Percentiles rank a stretch among this genome's conserved stretches.
Evolutionary conservation across 495 filamentous ascomycete genomes (phyloP).

Genomic region (Jackrogersella multiformis): DNA sequence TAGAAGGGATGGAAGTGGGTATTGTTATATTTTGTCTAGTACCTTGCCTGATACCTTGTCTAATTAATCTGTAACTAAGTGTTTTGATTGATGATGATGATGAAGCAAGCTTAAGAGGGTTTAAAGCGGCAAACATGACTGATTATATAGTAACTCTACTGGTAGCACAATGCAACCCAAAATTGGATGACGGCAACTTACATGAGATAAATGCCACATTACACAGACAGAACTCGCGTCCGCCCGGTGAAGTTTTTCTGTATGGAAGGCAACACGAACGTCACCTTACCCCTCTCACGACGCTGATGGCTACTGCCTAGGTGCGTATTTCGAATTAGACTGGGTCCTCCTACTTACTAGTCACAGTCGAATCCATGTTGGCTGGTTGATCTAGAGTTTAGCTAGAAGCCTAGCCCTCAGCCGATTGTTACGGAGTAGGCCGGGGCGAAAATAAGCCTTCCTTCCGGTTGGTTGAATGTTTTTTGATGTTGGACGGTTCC

Average conservation of each 20-base stretch:
- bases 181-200: not conserved
- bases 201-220: slow-evolving; percentile 1
- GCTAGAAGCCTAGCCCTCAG: slow-evolving; percentile 10
- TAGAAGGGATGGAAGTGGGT: slow-evolving; percentile 1
- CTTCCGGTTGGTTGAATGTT: not conserved
- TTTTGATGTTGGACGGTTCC: too few species aligned
- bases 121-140: slow-evolving; percentile 4
- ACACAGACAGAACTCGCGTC: slow-evolving; percentile 19
- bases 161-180: not conserved
- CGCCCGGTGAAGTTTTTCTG: slow-evolving; percentile 16
- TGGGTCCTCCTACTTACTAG: slow-evolving; percentile 3
- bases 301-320: not conserved
- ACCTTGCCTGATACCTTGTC: not conserved
- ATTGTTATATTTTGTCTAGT: not conserved
- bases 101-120: slow-evolving; percentile 12
- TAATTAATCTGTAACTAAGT: slow-evolving; percentile 11
- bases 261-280: slow-evolving; percentile 37
- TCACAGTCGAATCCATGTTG: slow-evolving; percentile 16
- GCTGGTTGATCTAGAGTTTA: slow-evolving; percentile 30
- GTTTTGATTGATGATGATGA: slow-evolving; percentile 26
- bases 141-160: slow-evolving; percentile 14
- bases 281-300: slow-evolving; percentile 44
- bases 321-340: slow-evolving; percentile 13
- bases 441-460: too few species aligned
- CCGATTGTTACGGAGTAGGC: slow-evolving; percentile 24